A percentile compares a stretch with the other conserved stretches of the same genome.
These are phyloP conservation scores for Metschnikowia borealis DNA, from an alignment of 805 yeast genomes.

Conservation along the genomic window DNA sequence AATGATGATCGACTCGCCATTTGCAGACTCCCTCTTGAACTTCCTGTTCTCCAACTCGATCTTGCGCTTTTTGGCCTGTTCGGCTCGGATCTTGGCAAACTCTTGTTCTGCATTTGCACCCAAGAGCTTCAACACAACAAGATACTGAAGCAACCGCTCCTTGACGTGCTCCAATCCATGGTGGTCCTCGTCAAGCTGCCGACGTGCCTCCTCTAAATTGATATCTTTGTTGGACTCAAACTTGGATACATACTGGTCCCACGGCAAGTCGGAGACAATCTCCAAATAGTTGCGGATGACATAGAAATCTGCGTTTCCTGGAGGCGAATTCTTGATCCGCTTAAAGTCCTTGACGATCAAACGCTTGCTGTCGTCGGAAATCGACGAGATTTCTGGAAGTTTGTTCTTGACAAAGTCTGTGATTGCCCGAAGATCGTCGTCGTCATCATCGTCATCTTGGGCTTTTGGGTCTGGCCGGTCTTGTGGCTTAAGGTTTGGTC, in stretches of 20 bases:
- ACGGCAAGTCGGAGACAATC: constrained; percentile 62
- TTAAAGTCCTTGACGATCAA: constrained; percentile 48
- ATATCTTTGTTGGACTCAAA: constrained; percentile 40
- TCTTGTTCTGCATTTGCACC: constrained; percentile 36
- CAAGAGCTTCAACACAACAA: constrained; percentile 68
- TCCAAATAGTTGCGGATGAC: constrained; percentile 63
- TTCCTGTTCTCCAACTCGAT: constrained; percentile 14
- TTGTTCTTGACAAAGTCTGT: constrained; percentile 34
- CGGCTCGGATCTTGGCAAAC: constrained; percentile 7
- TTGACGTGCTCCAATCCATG: constrained; percentile 74
- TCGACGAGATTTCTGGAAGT: constrained; percentile 31
- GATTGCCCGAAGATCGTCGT: constrained; percentile 38
- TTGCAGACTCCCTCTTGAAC: constrained; percentile 17
- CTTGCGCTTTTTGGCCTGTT: constrained; percentile 7
- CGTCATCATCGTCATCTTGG: constrained; percentile 40
- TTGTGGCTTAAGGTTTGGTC: too few species aligned
- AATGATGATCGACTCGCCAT: constrained; percentile 27
- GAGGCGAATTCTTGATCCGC: constrained; percentile 47
- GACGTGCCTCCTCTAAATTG: constrained; percentile 50
- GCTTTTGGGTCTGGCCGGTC: neutral
- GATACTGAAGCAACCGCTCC: constrained; percentile 69
- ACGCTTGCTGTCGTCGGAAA: constrained; percentile 38
- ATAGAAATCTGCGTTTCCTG: constrained; percentile 58
- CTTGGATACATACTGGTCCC: constrained; percentile 39
- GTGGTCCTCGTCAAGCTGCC: constrained; percentile 69